These are phyloP conservation scores for Salvia sclarea DNA, from an alignment of 305 asterid species.

Conservation along the genomic window DNA sequence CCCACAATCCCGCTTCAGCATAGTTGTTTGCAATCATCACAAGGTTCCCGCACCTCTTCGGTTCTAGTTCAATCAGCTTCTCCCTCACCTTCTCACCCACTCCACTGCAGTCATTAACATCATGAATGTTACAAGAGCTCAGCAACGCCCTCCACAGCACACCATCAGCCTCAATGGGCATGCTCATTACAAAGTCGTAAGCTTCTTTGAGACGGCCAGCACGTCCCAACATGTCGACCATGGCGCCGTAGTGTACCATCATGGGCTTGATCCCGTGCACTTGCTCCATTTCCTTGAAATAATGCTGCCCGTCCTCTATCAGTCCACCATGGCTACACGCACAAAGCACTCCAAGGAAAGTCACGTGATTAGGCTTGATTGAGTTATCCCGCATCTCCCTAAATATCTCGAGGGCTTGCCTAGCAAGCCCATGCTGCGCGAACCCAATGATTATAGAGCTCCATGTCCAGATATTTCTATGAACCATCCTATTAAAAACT, in stretches of 20 bases:
- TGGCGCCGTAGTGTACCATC: slow-evolving; percentile 66
- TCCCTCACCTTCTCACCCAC: slow-evolving; percentile 54
- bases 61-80: slow-evolving; percentile 60
- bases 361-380: slow-evolving; percentile 61
- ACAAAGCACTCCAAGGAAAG: slow-evolving; percentile 76
- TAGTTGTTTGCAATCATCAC: slow-evolving; percentile 72
- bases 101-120: slow-evolving; percentile 46
- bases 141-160: slow-evolving; percentile 76
- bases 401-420: slow-evolving; percentile 52
- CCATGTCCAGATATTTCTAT: slow-evolving; percentile 80
- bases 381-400: slow-evolving; percentile 41
- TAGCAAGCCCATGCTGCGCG: slow-evolving; percentile 72
- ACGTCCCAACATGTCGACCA: slow-evolving; percentile 75
- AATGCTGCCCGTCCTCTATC: slow-evolving; percentile 50
- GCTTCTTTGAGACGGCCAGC: slow-evolving; percentile 72
- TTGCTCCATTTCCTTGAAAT: slow-evolving; percentile 58
- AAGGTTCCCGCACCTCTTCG: slow-evolving; percentile 68
- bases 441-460: slow-evolving; percentile 77
- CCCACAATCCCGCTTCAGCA: slow-evolving; percentile 70
- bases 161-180: slow-evolving; percentile 69
- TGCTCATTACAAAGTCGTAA: slow-evolving; percentile 44
- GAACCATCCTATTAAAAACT: slow-evolving; percentile 50
- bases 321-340: slow-evolving; percentile 83
- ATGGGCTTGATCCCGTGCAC: slow-evolving; percentile 54
- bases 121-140: slow-evolving; percentile 73